Conservation (phyloP, 352 stramenopile genomes). For the Lagenidium giganteum region DNA sequence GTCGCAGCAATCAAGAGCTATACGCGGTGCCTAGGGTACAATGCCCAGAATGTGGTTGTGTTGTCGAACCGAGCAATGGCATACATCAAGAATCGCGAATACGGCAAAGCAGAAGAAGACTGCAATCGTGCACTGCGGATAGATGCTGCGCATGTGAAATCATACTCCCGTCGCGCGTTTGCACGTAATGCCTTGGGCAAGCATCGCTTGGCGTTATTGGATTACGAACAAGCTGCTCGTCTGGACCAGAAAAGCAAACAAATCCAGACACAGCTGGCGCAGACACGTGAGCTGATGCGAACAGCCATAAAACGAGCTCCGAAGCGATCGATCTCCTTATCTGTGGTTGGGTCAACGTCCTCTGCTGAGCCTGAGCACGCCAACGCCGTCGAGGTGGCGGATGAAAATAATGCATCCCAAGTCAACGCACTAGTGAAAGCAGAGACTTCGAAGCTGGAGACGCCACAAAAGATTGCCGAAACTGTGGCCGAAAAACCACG, state of each 20-base stretch:
- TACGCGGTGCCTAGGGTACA: constrained; percentile 75
- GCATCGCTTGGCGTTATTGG: constrained; percentile 75
- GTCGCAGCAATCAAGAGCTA: constrained; percentile 88
- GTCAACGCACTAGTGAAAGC: no score
- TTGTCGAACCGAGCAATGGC: constrained; percentile 90
- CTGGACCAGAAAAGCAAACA: constrained; percentile 77
- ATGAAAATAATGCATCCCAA: constrained; percentile 16
- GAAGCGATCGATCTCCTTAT: constrained; percentile 32
- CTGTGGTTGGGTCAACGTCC: constrained; percentile 24
- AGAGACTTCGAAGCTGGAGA: constrained; percentile 3
- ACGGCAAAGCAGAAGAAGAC: constrained; percentile 85
- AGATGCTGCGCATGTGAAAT: constrained; percentile 84
- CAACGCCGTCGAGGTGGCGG: constrained; percentile 7
- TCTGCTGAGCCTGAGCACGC: constrained; percentile 3
- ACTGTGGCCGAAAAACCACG: no score
- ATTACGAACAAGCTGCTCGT: constrained; percentile 60
- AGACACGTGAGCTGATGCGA: constrained; percentile 61
- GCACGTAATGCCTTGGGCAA: constrained; percentile 82
- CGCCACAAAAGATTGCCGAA: no score
- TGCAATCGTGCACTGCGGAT: constrained; percentile 79
- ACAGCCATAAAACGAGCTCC: constrained; percentile 62
- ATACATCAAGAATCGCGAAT: constrained; percentile 85
- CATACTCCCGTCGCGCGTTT: constrained; percentile 75
- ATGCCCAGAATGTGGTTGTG: constrained; percentile 64
- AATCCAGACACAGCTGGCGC: constrained; percentile 45